Evolutionary conservation across 2,329 filamentous ascomycete genomes (phyloP).

Genomic region (Rosellinia necatrix): DNA sequence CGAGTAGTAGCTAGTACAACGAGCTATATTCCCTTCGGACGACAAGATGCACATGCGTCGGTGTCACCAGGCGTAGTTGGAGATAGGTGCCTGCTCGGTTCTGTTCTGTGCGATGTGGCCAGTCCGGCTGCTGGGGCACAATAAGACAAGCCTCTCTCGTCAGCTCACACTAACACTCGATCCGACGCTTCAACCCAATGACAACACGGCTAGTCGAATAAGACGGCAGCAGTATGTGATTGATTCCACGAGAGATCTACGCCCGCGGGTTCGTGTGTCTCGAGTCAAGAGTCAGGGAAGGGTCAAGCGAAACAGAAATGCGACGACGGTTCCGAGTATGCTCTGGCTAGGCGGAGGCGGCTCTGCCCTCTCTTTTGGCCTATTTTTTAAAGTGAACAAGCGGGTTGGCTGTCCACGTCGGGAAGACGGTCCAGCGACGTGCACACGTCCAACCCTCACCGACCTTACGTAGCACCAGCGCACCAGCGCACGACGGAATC

Average conservation of each 20-base stretch:
- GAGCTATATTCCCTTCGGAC: too few species aligned
- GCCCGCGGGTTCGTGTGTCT: constrained; percentile 4
- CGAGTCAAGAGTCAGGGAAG: constrained; percentile 1
- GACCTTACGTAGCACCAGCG: constrained; percentile 25
- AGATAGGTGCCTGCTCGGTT: too few species aligned
- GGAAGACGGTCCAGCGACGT: constrained; percentile 29
- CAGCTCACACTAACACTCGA: too few species aligned
- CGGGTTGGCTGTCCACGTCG: constrained; percentile 15
- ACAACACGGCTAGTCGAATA: neutral
- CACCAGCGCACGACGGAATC: too few species aligned
- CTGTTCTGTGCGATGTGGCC: too few species aligned
- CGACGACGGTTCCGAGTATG: constrained; percentile 2
- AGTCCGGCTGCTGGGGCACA: too few species aligned
- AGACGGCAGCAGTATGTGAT: neutral
- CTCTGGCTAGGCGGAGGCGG: constrained; percentile 9
- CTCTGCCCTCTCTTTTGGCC: constrained; percentile 18
- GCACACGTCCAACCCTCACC: constrained; percentile 20
- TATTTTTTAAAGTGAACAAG: constrained; percentile 4
- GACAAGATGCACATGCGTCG: too few species aligned
- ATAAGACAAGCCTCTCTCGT: too few species aligned
- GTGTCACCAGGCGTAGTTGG: too few species aligned
- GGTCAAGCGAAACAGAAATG: constrained; percentile 2
- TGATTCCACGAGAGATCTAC: neutral
- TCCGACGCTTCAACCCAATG: too few species aligned
- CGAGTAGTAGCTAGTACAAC: too few species aligned